phyloP scores from a whole-genome alignment of 176 grass and related monocot species.

The Cenchrus americanus region DNA sequence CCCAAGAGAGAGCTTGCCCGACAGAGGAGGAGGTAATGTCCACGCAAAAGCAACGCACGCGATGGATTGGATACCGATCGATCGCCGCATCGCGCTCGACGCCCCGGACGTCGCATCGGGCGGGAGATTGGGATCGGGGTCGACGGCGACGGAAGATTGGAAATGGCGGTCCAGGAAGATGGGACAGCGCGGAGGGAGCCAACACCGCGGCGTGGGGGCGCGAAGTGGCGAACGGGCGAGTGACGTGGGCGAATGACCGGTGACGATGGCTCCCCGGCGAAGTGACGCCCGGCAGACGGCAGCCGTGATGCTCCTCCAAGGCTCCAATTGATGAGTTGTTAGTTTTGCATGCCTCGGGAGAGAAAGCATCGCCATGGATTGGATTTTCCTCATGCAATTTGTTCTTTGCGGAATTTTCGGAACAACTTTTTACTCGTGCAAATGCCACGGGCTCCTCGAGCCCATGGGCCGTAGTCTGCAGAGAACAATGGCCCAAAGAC shows the following conservation, averaged over 20 bases:
- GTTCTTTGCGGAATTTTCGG: too few relatives aligned
- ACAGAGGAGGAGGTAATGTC: conserved; percentile 7
- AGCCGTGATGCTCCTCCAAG: too few relatives aligned
- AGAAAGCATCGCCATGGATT: too few relatives aligned
- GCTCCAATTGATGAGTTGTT: too few relatives aligned
- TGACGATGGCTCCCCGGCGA: not conserved
- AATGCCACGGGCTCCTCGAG: too few relatives aligned
- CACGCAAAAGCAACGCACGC: conserved; percentile 45
- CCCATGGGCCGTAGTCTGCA: too few relatives aligned
- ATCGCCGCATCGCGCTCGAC: not conserved
- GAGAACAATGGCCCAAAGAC: too few relatives aligned
- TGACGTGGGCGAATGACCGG: not conserved
- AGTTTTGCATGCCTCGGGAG: too few relatives aligned
- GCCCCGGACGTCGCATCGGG: not conserved
- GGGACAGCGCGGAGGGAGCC: not conserved
- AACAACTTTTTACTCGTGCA: too few relatives aligned
- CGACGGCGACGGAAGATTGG: conserved; percentile 31
- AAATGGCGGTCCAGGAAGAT: conserved; percentile 2
- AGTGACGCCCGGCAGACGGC: not conserved
- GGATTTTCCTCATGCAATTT: too few relatives aligned
- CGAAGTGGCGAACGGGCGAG: not conserved
- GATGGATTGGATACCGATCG: not conserved
- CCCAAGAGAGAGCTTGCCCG: conserved; percentile 5
- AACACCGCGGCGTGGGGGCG: not conserved
- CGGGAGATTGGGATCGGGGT: not conserved